Conservation (phyloP, 305 asterid genomes). For the Plantago coronopus region DNA sequence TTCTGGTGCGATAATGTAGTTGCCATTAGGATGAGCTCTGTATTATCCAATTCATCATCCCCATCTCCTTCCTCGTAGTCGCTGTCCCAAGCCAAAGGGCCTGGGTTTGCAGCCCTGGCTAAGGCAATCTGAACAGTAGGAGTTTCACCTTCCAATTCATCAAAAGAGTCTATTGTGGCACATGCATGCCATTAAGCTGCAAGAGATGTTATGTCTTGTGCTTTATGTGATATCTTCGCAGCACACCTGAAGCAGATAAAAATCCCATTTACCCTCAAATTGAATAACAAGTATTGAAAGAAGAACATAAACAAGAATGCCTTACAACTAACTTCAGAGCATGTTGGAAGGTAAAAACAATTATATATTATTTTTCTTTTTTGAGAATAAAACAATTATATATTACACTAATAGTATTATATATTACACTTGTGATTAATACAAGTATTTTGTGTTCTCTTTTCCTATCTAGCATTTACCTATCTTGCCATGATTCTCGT, state of each 20-base stretch:
- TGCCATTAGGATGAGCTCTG: conserved; percentile 50
- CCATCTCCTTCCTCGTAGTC: conserved; percentile 85
- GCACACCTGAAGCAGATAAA: conserved; percentile 86
- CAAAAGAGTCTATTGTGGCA: conserved; percentile 59
- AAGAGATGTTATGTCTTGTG: conserved; percentile 62
- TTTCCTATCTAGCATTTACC: no score
- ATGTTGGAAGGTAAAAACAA: no score
- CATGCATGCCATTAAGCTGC: conserved; percentile 94
- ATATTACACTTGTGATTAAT: no score
- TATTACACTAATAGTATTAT: no score
- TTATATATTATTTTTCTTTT: no score
- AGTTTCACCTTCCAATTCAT: conserved; percentile 37
- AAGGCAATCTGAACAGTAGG: conserved; percentile 33
- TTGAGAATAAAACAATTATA: no score
- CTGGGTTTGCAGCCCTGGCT: conserved; percentile 18
- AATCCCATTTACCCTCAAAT: conserved; percentile 67
- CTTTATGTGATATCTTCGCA: conserved; percentile 89
- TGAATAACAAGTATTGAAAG: neutral
- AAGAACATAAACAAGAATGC: no score
- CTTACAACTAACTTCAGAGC: no score
- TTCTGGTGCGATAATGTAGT: conserved; percentile 75
- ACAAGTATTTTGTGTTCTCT: no score
- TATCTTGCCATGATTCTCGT: no score
- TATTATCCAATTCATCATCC: conserved; percentile 72
- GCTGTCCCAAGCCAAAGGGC: conserved; percentile 36